Base-by-base conservation (phyloP, 768 basidiomycete genomes). In the Pilatotrama ljubarskyi region DNA sequence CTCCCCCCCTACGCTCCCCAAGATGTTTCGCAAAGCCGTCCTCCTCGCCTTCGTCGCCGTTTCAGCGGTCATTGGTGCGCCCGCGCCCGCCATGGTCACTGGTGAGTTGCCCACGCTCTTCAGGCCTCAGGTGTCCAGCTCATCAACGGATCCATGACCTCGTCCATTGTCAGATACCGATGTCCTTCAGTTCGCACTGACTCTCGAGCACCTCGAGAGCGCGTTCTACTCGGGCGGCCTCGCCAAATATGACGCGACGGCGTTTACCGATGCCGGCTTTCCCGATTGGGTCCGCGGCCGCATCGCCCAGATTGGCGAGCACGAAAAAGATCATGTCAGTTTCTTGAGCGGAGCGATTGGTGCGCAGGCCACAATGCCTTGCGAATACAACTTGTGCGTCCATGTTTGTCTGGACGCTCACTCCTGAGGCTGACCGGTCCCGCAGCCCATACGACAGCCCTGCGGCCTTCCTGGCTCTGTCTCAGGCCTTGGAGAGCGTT, bases 341-440 rank as follows among this genome's bases (percentile, higher is more conserved):
- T 77, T 82, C 67, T 74, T 88, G 24, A 72, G 80, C 10, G 67
- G 59, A 10, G 76, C 76, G 0, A 71, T 87, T 32, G 78, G 80
- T 0, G 73, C 72, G 20, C 69, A 75, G 6, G 78, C 82, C 7
- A 75, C 80, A 11, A 55, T 78, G 66, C 74, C 82, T 3, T 90
- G 88, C 74, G 70, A 75, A 18, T 90, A 90, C 70, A 66, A 67
- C 37, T 87, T 88, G 83, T 84, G 58, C 43, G 81, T 73, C 14
- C n/a, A 8, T 11, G 20, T 11, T 8, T 18, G 32, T 18, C 6
- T 10, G 7, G 26, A 29, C 9, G 22, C 32, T 8, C 35, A 50
- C 5, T 11, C 1, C n/a, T 0, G n/a, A 3, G 48, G 3, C 32
- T 50, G 4, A 37, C 32, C 35, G 5, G 18, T 11, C 9, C 20